phyloP scores from a whole-genome alignment of 2,329 filamentous ascomycete species.

The Claviceps lovelessii region DNA sequence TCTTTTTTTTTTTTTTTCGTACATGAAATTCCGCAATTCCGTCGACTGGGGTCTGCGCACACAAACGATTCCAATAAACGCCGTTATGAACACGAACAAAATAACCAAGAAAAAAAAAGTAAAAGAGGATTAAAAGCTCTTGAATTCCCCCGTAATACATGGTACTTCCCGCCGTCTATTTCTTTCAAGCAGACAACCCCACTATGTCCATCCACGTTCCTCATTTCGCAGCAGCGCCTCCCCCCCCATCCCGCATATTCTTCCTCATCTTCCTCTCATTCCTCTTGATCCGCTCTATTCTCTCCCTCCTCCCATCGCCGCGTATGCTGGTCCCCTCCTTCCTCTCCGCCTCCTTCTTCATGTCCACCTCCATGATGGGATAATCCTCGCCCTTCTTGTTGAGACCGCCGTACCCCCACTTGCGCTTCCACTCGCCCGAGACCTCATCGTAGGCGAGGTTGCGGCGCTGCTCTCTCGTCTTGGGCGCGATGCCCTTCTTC shows the following conservation, averaged over 20 bases:
- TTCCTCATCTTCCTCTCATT: slow-evolving; percentile 57
- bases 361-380: slow-evolving; percentile 87
- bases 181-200: too few species aligned
- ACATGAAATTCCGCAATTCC: too few species aligned
- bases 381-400: slow-evolving; percentile 73
- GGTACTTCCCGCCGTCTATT: too few species aligned
- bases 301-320: slow-evolving; percentile 48
- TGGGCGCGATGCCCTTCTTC: slow-evolving; percentile 92
- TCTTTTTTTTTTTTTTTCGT: neutral
- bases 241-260: slow-evolving; percentile 39
- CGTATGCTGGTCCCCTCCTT: slow-evolving; percentile 48
- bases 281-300: slow-evolving; percentile 54
- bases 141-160: too few species aligned
- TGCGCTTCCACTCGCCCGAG: slow-evolving; percentile 75
- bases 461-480: slow-evolving; percentile 59
- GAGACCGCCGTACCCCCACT: slow-evolving; percentile 88
- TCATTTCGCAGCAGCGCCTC: slow-evolving; percentile 1
- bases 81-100: neutral
- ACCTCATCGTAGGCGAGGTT: slow-evolving; percentile 74
- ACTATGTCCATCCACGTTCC: neutral
- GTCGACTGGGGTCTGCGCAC: too few species aligned
- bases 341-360: slow-evolving; percentile 49
- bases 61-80: neutral
- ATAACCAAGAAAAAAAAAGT: neutral
- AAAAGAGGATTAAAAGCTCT: too few species aligned